Base-by-base conservation (phyloP, 495 filamentous ascomycete species). In the Hypoxylon cercidicola region DNA sequence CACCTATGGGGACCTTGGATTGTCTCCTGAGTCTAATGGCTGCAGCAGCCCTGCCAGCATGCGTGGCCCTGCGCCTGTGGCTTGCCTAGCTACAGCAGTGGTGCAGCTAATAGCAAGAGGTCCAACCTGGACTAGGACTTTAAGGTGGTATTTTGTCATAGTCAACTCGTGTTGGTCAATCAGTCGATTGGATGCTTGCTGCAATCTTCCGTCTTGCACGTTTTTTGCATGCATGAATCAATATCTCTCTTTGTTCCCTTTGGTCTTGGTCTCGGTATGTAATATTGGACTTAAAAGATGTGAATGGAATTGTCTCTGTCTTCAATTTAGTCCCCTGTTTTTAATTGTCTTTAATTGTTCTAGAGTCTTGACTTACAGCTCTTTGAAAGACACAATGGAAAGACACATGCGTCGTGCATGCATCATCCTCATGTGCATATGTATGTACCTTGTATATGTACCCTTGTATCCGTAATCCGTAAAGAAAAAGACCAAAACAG, bases 41-140 rank as follows among this genome's bases (percentile, higher is more conserved):
- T 51, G 23, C 43, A 39, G 44, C 41, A 40, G 19, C 34, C 21
- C 54, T 66, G 62, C 35, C 47, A 50, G 15, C 19, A 13, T 68
- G 64, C 65, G 65, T 68, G 65, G 65, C 65, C 55, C 60, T 41
- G 60, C 53, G 45, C 65, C 65, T 68, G 55, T 68, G 65, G 65
- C 60, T 60, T 56, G 54, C 12, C 48, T 64, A 46, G 54, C 51
- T 48, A 57, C 57, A 61, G 63, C 23, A 9, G 2, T 60, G 32
- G 45, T 60, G 64, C 53, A 61, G 53, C 58, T 60, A 47, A 40
- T 43, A 57, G 30, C 19, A 37, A 58, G 34, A 30, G 34, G 55
- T 19, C 35, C 6, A 20, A 25, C 55, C 19, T n/a, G n/a, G n/a
- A n/a, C n/a, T 58, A 49, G 34, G 55, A 18, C 34, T 41, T 25